A percentile compares a stretch with the other conserved stretches of the same genome.
These are phyloP conservation scores for Gossypium anomalum DNA, from an alignment of 345 rosid genomes.

Conservation along the genomic window DNA sequence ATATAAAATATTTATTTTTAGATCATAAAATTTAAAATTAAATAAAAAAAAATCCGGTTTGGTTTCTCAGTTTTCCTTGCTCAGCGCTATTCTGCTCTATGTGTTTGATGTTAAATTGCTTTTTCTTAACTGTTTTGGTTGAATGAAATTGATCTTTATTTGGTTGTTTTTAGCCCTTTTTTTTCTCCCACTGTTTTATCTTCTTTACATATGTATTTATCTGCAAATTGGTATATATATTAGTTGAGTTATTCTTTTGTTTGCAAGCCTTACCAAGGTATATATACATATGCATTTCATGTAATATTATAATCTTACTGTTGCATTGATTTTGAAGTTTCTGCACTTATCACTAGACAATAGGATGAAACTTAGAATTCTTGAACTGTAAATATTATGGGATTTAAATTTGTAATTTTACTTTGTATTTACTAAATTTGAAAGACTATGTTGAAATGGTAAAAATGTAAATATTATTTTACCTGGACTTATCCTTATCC, in stretches of 20 bases:
- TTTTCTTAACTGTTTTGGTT: neutral
- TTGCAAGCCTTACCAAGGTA: neutral
- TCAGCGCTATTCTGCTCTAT: too few species aligned
- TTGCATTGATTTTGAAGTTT: neutral
- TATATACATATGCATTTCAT: neutral
- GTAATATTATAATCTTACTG: neutral
- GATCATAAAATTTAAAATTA: too few species aligned
- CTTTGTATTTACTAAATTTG: slow-evolving; percentile 14
- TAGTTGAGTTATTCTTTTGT: neutral
- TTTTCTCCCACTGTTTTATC: neutral
- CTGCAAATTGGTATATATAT: neutral
- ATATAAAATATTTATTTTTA: too few species aligned
- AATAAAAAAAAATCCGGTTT: too few species aligned
- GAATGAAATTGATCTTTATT: neutral
- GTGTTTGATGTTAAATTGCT: neutral
- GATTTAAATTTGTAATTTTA: slow-evolving; percentile 16
- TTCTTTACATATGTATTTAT: neutral
- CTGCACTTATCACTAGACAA: slow-evolving; percentile 1
- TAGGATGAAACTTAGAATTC: slow-evolving; percentile 12
- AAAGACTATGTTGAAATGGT: slow-evolving; percentile 5
- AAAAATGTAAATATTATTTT: neutral
- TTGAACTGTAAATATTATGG: slow-evolving; percentile 22
- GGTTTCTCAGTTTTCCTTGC: too few species aligned
- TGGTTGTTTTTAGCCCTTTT: neutral
- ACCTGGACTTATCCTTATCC: neutral